Evolutionary conservation across 2,329 filamentous ascomycete genomes (phyloP), one percentile per base, ranked within the genome.

Genomic region (Lizonia empirigonia): DNA sequence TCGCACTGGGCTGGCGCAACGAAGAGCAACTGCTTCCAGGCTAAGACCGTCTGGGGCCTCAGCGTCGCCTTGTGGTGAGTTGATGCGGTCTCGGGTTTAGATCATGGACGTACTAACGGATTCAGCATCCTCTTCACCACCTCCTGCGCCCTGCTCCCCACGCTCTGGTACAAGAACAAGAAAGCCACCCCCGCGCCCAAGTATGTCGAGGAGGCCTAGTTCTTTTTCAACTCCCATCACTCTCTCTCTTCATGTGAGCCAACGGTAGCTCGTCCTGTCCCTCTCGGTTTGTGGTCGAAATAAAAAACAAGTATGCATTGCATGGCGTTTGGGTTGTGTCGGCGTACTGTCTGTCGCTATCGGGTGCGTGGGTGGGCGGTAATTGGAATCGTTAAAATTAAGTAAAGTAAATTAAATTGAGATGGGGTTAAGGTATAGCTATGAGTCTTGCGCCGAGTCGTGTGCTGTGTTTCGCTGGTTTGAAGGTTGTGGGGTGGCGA

Each of bases 31-130:
- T 97, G 92, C 77, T 85, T 86, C 66, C 86, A 94, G 78, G 85
- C 91, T 72, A 95, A 96, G 80, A 84, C 88, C 13, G 84, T 94
- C 59, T 96, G 91, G 92, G 91, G 91, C 1, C 75, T 96, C 53
- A 84, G 85, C 71, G 92, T 96, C 72, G 86, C 86, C 4, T 81
- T 95, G 40, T 91, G 82, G 82, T 85, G 68, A 68, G 80, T 78
- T 7, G 13, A 20, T 2, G 4, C 4, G 4, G 12, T 26, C 6
- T 15, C 3, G 10, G 4, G 12, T 4, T 5, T 12, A 12, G 5
- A 6, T 10, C 7, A 23, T n/a, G 3, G 3, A 2, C 8, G 8
- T 37, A 36, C 59, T 69, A 57, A 67, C 24, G 9, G 1, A 1
- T 5, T 52, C 19, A 76, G 75, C 59, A 74, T 80, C 44, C 62